A percentile compares a stretch with the other conserved stretches of the same genome.
Evolutionary conservation across 768 basidiomycete genomes (phyloP).

Genomic region (Agrocybe praecox): DNA sequence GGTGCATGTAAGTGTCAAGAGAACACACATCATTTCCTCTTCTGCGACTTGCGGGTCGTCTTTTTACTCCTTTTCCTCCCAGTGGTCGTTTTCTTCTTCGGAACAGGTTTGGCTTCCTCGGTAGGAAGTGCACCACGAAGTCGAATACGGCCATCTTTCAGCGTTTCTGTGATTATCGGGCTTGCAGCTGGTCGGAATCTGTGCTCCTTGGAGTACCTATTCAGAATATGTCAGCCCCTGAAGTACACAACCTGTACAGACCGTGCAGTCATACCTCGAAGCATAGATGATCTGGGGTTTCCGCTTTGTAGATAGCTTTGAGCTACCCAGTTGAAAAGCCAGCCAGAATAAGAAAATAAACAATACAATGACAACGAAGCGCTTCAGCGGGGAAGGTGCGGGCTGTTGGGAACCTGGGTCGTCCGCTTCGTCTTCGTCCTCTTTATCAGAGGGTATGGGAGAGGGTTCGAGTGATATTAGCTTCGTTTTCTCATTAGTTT

Average conservation of each 20-base stretch:
- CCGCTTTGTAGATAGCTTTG: slow-evolving; percentile 23
- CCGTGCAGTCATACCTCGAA: slow-evolving; percentile 49
- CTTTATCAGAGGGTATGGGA: slow-evolving; percentile 5
- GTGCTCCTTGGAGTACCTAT: slow-evolving; percentile 80
- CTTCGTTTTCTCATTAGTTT: slow-evolving; percentile 6
- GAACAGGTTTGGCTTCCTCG: slow-evolving; percentile 17
- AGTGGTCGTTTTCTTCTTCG: slow-evolving; percentile 19
- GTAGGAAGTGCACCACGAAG: slow-evolving; percentile 66
- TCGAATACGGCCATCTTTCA: slow-evolving; percentile 70
- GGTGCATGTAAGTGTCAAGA: neutral
- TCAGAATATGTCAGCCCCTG: neutral
- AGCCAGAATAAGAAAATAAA: slow-evolving; percentile 47
- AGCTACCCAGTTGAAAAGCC: slow-evolving; percentile 34
- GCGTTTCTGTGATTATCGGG: slow-evolving; percentile 75
- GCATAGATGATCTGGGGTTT: slow-evolving; percentile 59
- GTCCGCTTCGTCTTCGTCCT: neutral
- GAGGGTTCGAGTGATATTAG: slow-evolving; percentile 5
- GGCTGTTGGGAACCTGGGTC: slow-evolving; percentile 41
- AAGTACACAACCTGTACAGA: neutral
- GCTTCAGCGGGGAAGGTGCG: slow-evolving; percentile 46
- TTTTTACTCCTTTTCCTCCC: slow-evolving; percentile 21
- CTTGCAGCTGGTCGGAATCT: slow-evolving; percentile 86
- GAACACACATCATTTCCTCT: slow-evolving; percentile 8
- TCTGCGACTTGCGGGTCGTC: slow-evolving; percentile 10
- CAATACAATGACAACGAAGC: slow-evolving; percentile 43